A percentile compares a stretch with the other conserved stretches of the same genome.
These are phyloP conservation scores for Aspergillus puulaauensis DNA, from an alignment of 2,329 filamentous ascomycete genomes.

Conservation along the genomic window DNA sequence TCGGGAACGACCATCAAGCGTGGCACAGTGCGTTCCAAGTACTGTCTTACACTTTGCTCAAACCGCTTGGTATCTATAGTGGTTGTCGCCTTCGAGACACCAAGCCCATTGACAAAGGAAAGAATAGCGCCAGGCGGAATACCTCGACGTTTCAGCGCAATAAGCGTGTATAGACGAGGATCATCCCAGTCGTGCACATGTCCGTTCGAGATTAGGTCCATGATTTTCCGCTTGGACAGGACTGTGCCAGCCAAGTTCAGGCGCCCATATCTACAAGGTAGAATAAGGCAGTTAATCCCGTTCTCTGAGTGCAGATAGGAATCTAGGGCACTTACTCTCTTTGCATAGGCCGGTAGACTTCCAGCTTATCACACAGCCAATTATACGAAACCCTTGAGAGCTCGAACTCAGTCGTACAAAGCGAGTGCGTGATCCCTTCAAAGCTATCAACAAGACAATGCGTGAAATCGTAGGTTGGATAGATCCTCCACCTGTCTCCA, in stretches of 20 bases:
- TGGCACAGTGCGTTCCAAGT: background rate
- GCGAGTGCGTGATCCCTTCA: background rate
- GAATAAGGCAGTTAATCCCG: background rate
- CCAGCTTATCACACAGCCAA: background rate
- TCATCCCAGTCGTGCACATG: slow-evolving; percentile 86
- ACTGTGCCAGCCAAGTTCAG: slow-evolving; percentile 80
- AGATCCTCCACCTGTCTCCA: background rate
- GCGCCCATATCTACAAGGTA: slow-evolving; percentile 57
- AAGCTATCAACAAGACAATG: background rate
- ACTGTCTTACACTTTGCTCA: background rate
- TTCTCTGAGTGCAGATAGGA: no score
- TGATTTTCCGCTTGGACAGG: slow-evolving; percentile 79
- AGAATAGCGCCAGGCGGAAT: slow-evolving; percentile 84
- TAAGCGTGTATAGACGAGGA: slow-evolving; percentile 83
- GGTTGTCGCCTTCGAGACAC: slow-evolving; percentile 72
- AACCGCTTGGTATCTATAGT: background rate
- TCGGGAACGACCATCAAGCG: background rate
- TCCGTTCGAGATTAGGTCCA: slow-evolving; percentile 71
- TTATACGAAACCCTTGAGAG: background rate
- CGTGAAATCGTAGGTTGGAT: background rate
- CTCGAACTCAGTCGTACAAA: background rate
- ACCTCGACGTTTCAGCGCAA: slow-evolving; percentile 76
- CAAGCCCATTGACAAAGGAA: slow-evolving; percentile 84
- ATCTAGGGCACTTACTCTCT: background rate
- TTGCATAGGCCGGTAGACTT: background rate